Evolutionary conservation across 768 basidiomycete species (phyloP).

Genomic region (Cubamyces lactineus): DNA sequence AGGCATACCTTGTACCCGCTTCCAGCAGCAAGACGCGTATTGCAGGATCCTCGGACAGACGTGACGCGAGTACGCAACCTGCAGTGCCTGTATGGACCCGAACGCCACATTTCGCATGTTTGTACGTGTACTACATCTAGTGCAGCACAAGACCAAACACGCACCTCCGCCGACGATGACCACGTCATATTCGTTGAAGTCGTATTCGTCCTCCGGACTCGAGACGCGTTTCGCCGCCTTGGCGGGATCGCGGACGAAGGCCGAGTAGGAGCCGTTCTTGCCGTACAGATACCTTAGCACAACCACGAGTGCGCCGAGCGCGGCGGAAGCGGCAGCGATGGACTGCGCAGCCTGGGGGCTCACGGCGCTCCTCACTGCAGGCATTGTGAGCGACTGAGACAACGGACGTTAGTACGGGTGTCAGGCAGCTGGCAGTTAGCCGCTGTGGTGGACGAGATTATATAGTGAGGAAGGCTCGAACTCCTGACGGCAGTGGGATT

Average conservation of each 20-base stretch:
- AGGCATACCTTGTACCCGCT: slow-evolving; percentile 58
- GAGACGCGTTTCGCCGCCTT: slow-evolving; percentile 15
- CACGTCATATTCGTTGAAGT: slow-evolving; percentile 38
- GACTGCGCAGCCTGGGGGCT: background rate
- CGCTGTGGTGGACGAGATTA: background rate
- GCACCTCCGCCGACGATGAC: slow-evolving; percentile 43
- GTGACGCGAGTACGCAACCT: slow-evolving; percentile 62
- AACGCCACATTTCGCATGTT: background rate
- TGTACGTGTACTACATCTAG: background rate
- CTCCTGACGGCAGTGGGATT: background rate
- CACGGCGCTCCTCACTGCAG: background rate
- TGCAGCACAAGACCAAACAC: slow-evolving; percentile 1
- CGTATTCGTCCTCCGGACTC: slow-evolving; percentile 15
- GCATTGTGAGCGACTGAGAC: background rate
- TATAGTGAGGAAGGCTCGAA: background rate
- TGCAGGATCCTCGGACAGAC: slow-evolving; percentile 57
- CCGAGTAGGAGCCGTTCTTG: background rate
- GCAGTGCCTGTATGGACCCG: slow-evolving; percentile 49
- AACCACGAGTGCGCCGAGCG: slow-evolving; percentile 22
- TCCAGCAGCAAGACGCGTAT: slow-evolving; percentile 61
- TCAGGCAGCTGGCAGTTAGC: no score
- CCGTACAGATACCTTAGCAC: slow-evolving; percentile 22
- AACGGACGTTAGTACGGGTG: no score
- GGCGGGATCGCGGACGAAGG: slow-evolving; percentile 11
- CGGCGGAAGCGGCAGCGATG: slow-evolving; percentile 19